Evolutionary conservation across 371 early-diverging fungal species (phyloP).

Genomic region (Rhizopus stolonifer): DNA sequence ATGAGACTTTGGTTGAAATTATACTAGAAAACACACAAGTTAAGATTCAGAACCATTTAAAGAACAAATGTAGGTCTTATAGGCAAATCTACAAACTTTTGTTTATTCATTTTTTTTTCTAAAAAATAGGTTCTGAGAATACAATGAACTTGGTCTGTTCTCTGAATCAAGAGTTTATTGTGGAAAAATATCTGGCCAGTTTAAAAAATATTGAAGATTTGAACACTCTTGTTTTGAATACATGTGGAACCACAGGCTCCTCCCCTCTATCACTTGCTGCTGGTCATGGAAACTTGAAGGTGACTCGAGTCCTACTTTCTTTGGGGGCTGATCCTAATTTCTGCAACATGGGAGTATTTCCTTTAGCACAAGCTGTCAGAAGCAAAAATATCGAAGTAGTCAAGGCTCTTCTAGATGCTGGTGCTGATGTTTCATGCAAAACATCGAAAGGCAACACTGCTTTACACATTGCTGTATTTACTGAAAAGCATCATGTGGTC

Average conservation of each 20-base stretch:
- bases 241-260: constrained; percentile 8
- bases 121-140: constrained; percentile 23
- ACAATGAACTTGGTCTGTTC: constrained; percentile 27
- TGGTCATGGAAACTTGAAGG: constrained; percentile 20
- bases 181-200: constrained; percentile 3
- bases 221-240: constrained; percentile 17
- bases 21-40: constrained; percentile 8
- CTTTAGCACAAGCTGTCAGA: constrained; percentile 23
- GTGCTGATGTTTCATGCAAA: constrained; percentile 17
- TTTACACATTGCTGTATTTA: constrained; percentile 48
- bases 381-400: constrained; percentile 18
- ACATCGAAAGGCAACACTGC: constrained; percentile 24
- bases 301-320: constrained; percentile 26
- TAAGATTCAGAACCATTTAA: constrained; percentile 20
- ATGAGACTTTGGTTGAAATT: constrained; percentile 12
- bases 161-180: constrained; percentile 6
- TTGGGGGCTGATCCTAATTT: constrained; percentile 30
- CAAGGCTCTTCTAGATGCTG: constrained; percentile 12
- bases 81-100: neutral
- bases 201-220: neutral
- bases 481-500: constrained; percentile 39
- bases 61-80: constrained; percentile 30
- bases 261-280: constrained; percentile 38
- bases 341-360: constrained; percentile 2
- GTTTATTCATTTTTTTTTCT: neutral